Conservation (phyloP, 495 filamentous ascomycete species). For the Podospora pseudocomata region DNA sequence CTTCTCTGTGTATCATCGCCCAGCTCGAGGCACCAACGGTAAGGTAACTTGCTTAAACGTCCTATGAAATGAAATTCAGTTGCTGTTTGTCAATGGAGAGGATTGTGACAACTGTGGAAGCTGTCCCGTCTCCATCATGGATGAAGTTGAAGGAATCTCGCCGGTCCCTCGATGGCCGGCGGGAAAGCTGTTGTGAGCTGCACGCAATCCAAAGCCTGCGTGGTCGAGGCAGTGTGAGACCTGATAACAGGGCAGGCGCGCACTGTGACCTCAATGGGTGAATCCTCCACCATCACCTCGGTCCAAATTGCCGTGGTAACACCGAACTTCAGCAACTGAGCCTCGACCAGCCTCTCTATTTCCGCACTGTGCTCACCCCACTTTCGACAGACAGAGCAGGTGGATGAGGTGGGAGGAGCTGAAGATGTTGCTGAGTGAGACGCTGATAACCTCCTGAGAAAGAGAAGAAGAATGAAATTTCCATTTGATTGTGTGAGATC, state of each 20-base stretch:
- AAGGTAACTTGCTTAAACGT: neutral
- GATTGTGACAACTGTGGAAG: neutral
- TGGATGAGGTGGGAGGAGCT: neutral
- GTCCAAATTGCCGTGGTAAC: slow-evolving; percentile 4
- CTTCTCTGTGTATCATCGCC: neutral
- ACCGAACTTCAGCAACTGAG: neutral
- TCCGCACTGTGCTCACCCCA: slow-evolving; percentile 3
- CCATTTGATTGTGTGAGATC: neutral
- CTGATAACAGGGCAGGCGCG: neutral
- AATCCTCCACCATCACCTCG: slow-evolving; percentile 3
- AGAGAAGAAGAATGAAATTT: neutral
- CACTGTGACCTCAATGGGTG: neutral
- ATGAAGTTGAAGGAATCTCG: neutral
- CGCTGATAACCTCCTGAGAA: neutral
- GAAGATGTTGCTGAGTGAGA: slow-evolving; percentile 3
- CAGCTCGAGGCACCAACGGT: neutral
- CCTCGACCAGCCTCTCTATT: neutral
- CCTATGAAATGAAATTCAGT: neutral
- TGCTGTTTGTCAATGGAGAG: neutral
- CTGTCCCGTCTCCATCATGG: neutral
- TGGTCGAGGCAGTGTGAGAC: neutral
- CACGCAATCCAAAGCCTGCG: slow-evolving; percentile 9
- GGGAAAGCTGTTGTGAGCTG: neutral
- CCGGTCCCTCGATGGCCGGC: neutral
- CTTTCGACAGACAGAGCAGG: neutral